phyloP scores from a whole-genome alignment of 108 stramenopile genomes.

The Cyclotella sp. region DNA sequence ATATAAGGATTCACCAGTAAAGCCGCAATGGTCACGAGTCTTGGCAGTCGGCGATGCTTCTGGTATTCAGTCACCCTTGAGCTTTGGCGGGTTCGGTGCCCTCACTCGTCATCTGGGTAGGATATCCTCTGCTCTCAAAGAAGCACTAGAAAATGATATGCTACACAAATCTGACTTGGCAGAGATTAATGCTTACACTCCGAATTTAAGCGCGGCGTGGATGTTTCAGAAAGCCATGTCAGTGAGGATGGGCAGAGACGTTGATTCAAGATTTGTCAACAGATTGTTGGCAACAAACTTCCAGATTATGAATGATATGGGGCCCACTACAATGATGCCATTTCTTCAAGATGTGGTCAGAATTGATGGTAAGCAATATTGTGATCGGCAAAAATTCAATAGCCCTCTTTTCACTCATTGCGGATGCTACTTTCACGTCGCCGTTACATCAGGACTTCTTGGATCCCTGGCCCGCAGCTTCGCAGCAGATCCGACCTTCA shows the following conservation, averaged over 20 bases:
- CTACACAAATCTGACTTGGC: slow-evolving; percentile 86
- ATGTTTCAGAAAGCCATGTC: slow-evolving; percentile 98
- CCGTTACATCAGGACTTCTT: slow-evolving; percentile 52
- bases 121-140: slow-evolving; percentile 75
- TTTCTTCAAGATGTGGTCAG: slow-evolving; percentile 95
- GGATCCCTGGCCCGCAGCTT: slow-evolving; percentile 78
- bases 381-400: not conserved
- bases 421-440: not conserved
- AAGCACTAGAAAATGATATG: slow-evolving; percentile 83
- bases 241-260: slow-evolving; percentile 78
- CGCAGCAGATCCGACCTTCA: slow-evolving; percentile 76
- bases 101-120: slow-evolving; percentile 89
- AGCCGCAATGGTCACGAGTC: slow-evolving; percentile 78
- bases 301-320: slow-evolving; percentile 87
- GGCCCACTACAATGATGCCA: slow-evolving; percentile 73
- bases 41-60: slow-evolving; percentile 90
- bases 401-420: not conserved
- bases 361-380: slow-evolving; percentile 64
- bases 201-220: slow-evolving; percentile 93
- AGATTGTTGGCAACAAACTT: slow-evolving; percentile 90
- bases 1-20: slow-evolving; percentile 91
- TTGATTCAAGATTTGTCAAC: slow-evolving; percentile 87
- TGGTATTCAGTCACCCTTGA: slow-evolving; percentile 94
- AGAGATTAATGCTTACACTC: slow-evolving; percentile 92
- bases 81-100: slow-evolving; percentile 97